These are phyloP conservation scores for Fusarium miscanthi DNA, from an alignment of 2,329 filamentous ascomycete species.

Conservation along the genomic window DNA sequence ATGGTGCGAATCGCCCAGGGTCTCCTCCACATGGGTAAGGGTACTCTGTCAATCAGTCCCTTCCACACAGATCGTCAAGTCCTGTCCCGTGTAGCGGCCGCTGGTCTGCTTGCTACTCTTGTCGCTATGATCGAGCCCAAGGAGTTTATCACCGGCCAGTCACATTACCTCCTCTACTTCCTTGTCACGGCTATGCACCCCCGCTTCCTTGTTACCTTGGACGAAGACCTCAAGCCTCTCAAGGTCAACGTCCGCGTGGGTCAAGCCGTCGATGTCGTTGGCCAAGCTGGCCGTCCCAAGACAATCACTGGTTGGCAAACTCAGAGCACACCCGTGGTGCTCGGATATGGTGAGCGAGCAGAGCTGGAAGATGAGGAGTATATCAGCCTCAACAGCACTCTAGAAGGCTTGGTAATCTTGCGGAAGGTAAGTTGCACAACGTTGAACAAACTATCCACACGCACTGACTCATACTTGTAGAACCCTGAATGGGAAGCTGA, in stretches of 20 bases:
- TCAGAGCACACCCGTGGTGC: slow-evolving; percentile 95
- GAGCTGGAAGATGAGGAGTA: slow-evolving; percentile 99
- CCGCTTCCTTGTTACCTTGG: slow-evolving; percentile 93
- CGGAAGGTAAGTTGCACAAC: slow-evolving; percentile 78
- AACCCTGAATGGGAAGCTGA: slow-evolving; percentile 56
- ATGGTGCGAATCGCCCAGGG: slow-evolving; percentile 99
- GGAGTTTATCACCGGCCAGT: slow-evolving; percentile 74
- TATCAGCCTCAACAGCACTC: slow-evolving; percentile 86
- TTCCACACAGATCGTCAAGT: slow-evolving; percentile 99
- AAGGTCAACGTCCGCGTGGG: slow-evolving; percentile 97
- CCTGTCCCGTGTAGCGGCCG: slow-evolving; percentile 88
- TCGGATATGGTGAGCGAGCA: slow-evolving; percentile 94
- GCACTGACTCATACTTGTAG: slow-evolving; percentile 42
- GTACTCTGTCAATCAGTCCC: slow-evolving; percentile 94
- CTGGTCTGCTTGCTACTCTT: slow-evolving; percentile 88
- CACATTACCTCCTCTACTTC: slow-evolving; percentile 97
- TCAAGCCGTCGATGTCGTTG: slow-evolving; percentile 97
- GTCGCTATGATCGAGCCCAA: slow-evolving; percentile 96
- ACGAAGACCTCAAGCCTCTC: slow-evolving; percentile 92
- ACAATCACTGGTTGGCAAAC: slow-evolving; percentile 99
- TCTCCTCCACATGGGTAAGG: slow-evolving; percentile 98
- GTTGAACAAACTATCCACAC: neutral
- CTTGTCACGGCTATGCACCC: slow-evolving; percentile 97
- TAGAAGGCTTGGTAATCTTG: slow-evolving; percentile 95
- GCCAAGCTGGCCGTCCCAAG: slow-evolving; percentile 96